phyloP scores from a whole-genome alignment of 176 grass and related monocot species.

The Cenchrus fungigraminus region DNA sequence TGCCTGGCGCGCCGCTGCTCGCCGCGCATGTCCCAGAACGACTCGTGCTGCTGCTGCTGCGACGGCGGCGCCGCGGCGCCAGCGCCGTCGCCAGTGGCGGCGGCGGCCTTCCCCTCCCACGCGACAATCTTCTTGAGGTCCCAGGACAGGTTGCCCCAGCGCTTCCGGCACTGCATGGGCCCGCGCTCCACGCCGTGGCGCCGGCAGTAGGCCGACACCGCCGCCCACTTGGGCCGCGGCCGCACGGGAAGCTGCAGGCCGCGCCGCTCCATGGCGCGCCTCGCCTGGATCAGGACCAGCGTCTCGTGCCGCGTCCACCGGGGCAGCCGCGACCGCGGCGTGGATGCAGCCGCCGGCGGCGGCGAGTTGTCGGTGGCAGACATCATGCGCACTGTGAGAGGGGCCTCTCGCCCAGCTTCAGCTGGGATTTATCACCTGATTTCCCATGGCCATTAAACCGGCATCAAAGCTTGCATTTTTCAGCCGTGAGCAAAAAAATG shows the following conservation, averaged over 20 bases:
- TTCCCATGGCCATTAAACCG: conserved; percentile 32
- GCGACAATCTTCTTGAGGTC: conserved; percentile 69
- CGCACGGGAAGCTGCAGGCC: conserved; percentile 35
- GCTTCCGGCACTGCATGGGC: conserved; percentile 63
- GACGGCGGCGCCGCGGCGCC: background rate
- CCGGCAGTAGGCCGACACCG: conserved; percentile 68
- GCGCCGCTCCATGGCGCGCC: conserved; percentile 47
- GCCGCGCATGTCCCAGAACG: conserved; percentile 72
- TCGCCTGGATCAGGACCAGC: conserved; percentile 58
- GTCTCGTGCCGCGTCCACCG: conserved; percentile 74
- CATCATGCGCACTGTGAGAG: conserved; percentile 22
- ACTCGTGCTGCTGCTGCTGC: conserved; percentile 22
- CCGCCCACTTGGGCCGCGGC: conserved; percentile 62
- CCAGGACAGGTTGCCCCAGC: conserved; percentile 68
- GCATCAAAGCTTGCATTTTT: conserved; percentile 43
- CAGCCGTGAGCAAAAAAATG: background rate
- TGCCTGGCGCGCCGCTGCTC: conserved; percentile 51
- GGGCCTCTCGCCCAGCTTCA: background rate
- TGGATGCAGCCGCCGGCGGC: background rate
- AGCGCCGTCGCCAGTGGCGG: background rate
- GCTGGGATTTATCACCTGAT: conserved; percentile 40
- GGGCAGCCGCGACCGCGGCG: conserved; percentile 50
- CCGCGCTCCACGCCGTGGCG: conserved; percentile 60
- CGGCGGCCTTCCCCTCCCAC: conserved; percentile 37
- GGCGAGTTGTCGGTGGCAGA: conserved; percentile 34